Base-by-base conservation (phyloP, 2,329 filamentous ascomycete genomes). In the Cryoendolithus antarcticus region DNA sequence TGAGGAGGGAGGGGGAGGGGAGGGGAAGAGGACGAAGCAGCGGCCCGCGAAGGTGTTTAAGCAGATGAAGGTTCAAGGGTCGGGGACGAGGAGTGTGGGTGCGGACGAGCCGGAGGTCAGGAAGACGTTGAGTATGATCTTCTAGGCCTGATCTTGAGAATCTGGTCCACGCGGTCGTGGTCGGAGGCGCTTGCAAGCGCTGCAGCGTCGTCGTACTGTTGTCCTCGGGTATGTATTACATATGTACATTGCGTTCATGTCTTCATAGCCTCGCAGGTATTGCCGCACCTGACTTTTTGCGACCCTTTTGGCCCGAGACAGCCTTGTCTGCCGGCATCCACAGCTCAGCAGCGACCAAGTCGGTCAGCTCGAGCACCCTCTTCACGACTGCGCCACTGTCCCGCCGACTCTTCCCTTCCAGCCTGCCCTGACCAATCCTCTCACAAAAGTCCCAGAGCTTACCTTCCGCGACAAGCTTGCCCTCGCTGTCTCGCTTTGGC, bases 391-490 rank as follows among this genome's bases (percentile, higher is more conserved):
- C 94, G 1, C 81, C 83, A 9, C 88, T 88, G 58, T 98, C 91
- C n/a, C 89, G 73, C 13, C 91, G 70, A 58, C 96, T 95, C 74
- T 96, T 98, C 6, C 91, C 91, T 64, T 96, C 91, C 32, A 89
- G 72, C 27, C 91, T 71, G 33, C 77, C 83, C 36, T 76, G 72
- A 6, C 86, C 85, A 46, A 98, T 94, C 55, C 80, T 74, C 59
- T 94, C 86, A 4, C 82, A 89, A 53, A 96, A 93, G 40, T 86
- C 77, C 91, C 91, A 98, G 5, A 98, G 65, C 44, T 77, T 76
- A 0, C 89, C 91, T 10, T 80, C 69, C 0, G 84, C 72, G 2
- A 77, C 55, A 1, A 95, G 69, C 10, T 75, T 78, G 0, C 72
- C 82, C 7, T 59, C 46, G 0, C 63, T 59, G 51, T 88, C 77